A percentile compares a stretch with the other conserved stretches of the same genome.
Evolutionary conservation across 768 basidiomycete genomes (phyloP).

Genomic region (Phanerochaete carnosa): DNA sequence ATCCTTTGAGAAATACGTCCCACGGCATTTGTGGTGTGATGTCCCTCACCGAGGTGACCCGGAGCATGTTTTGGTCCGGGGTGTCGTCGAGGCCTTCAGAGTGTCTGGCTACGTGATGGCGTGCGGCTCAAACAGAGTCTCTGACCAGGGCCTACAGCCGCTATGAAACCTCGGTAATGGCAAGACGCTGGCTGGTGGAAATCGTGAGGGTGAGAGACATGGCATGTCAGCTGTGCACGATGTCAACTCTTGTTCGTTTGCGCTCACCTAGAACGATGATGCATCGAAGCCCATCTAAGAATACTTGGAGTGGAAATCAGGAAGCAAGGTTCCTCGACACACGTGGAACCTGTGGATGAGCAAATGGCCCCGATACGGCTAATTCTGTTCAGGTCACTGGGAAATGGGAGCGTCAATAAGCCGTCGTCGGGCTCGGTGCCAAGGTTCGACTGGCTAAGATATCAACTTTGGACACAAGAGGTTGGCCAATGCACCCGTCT

Average conservation of each 20-base stretch:
- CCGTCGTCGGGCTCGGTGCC: too few relatives aligned
- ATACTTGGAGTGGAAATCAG: background rate
- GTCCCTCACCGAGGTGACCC: background rate
- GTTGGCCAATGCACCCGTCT: background rate
- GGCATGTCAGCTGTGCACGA: background rate
- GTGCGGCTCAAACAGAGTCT: background rate
- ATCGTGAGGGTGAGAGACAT: background rate
- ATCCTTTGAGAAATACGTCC: background rate
- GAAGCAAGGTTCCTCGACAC: background rate
- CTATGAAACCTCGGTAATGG: background rate
- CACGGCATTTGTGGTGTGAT: background rate
- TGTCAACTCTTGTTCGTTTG: background rate
- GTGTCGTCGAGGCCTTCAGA: background rate
- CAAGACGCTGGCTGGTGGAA: background rate
- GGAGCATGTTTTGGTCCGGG: background rate
- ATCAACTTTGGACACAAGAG: background rate
- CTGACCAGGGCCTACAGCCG: background rate
- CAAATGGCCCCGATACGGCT: background rate
- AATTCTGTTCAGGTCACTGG: background rate
- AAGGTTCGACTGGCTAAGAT: background rate
- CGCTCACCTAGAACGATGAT: background rate
- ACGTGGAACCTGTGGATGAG: background rate
- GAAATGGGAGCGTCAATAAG: background rate
- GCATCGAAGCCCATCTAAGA: background rate
- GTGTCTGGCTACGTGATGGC: background rate